Evolutionary conservation across 441 rosid species (phyloP), one percentile per base, ranked within the genome.

Genomic region (Syzygium malaccense): DNA sequence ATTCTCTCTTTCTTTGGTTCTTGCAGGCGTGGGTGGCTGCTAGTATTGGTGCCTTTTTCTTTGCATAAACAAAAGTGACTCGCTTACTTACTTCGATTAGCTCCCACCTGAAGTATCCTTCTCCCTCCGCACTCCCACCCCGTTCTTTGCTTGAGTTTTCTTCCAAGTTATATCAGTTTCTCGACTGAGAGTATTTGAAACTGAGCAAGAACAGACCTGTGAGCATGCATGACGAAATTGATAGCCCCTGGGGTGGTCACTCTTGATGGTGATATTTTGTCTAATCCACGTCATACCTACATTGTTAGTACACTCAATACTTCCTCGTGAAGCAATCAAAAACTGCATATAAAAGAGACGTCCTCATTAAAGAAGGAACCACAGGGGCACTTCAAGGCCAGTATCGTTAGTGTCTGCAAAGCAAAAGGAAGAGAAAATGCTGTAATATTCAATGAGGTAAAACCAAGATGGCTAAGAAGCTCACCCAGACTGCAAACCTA

Each of bases 201-300:
- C 28, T 20, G 79, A 19, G 14, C 79, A 68, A 68, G 79, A 68
- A 33, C 14, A 33, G 14, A 33, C 48, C 4, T 58, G 1, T 45
- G 53, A 86, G 88, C 85, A 96, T 93, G 88, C 85, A 96, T 93
- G 99, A 94, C 94, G 94, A 95, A 88, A 90, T 92, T 94, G 95
- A 93, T 95, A 87, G 97, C 98, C 25, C 90, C 96, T 58, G 98
- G 99, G 25, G 96, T 96, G 62, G 99, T 95, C 14, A 91, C 96
- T 4, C 89, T 96, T 88, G 98, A 95, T 48, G 99, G 98, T 55
- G 93, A 96, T 55, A 95, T 97, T 90, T 90, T 98, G 58, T 95
- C 99, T 4, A 98, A 97, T 90, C 99, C 98, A 10, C 95, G 98
- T 19, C 98, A 98, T 93, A 97, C 99, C 2, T 98, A 97, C 84